Evolutionary conservation across 2,329 filamentous ascomycete species (phyloP).

Genomic region (Fusarium drepaniforme): DNA sequence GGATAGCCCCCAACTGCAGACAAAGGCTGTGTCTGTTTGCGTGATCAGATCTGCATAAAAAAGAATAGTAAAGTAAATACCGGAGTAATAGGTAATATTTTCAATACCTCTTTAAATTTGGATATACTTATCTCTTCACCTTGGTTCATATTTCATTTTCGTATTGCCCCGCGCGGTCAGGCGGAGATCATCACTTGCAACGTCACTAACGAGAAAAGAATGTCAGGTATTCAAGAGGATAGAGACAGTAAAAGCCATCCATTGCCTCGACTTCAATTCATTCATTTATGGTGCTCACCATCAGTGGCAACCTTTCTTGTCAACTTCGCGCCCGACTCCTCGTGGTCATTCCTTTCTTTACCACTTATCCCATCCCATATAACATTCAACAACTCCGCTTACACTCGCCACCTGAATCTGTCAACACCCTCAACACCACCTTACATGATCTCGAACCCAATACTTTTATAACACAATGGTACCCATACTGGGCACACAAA

Average conservation of each 20-base stretch:
- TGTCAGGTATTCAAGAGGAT: not conserved
- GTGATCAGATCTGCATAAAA: not conserved
- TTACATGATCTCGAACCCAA: constrained; percentile 14
- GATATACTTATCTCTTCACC: not conserved
- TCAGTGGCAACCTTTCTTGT: constrained; percentile 4
- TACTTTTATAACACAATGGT: constrained; percentile 17
- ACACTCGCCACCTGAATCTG: not conserved
- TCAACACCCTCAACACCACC: constrained; percentile 3
- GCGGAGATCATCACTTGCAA: not conserved
- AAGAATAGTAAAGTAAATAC: too few species aligned
- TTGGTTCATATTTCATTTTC: not conserved
- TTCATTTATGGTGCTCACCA: constrained; percentile 11
- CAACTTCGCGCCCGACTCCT: constrained; percentile 28
- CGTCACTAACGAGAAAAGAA: not conserved
- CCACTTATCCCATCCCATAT: not conserved
- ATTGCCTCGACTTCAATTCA: not conserved
- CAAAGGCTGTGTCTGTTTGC: not conserved
- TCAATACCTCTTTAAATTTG: too few species aligned
- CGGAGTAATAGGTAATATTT: too few species aligned
- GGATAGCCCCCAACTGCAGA: not conserved
- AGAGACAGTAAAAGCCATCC: not conserved
- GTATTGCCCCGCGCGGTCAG: not conserved
- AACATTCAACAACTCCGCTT: constrained; percentile 22
- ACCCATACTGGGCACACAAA: not conserved
- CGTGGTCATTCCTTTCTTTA: not conserved